Evolutionary conservation across 2,329 filamentous ascomycete genomes (phyloP).

Genomic region (Penicillium sp.): DNA sequence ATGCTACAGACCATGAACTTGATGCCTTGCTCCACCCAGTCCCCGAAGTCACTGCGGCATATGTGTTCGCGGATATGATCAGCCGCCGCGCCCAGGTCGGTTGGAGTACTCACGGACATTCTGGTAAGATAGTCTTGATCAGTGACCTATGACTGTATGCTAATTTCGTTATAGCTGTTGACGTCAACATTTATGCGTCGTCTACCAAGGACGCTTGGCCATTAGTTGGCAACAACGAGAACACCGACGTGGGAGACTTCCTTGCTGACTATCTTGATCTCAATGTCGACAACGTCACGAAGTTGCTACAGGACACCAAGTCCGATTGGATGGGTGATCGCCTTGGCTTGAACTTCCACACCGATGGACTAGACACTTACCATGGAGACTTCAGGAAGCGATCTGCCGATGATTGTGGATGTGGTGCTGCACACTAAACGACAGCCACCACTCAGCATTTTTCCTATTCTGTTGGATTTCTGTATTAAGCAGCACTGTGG

Average conservation of each 20-base stretch:
- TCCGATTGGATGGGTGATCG: slow-evolving; percentile 43
- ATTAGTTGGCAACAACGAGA: slow-evolving; percentile 85
- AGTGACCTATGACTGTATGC: slow-evolving; percentile 1
- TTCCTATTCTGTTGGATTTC: background rate
- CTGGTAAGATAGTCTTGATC: slow-evolving; percentile 38
- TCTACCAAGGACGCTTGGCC: slow-evolving; percentile 60
- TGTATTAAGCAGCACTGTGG: background rate
- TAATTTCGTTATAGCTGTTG: slow-evolving; percentile 60
- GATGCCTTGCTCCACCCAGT: slow-evolving; percentile 57
- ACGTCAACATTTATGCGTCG: slow-evolving; percentile 94
- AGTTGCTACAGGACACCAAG: slow-evolving; percentile 57
- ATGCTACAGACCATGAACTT: slow-evolving; percentile 71
- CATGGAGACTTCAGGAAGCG: slow-evolving; percentile 45
- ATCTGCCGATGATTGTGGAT: slow-evolving; percentile 34
- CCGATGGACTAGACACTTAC: slow-evolving; percentile 44
- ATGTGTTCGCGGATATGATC: slow-evolving; percentile 77
- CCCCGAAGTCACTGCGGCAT: slow-evolving; percentile 56
- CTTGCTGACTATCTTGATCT: slow-evolving; percentile 74
- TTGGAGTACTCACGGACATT: slow-evolving; percentile 93
- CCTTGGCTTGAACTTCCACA: slow-evolving; percentile 36
- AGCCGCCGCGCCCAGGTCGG: slow-evolving; percentile 84
- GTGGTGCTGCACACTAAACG: slow-evolving; percentile 25
- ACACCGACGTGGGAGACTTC: slow-evolving; percentile 86
- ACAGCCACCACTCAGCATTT: background rate
- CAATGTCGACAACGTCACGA: slow-evolving; percentile 73